Evolutionary conservation across 331 rosid species (phyloP), one percentile per base, ranked within the genome.

Genomic region (Malus hybrid): DNA sequence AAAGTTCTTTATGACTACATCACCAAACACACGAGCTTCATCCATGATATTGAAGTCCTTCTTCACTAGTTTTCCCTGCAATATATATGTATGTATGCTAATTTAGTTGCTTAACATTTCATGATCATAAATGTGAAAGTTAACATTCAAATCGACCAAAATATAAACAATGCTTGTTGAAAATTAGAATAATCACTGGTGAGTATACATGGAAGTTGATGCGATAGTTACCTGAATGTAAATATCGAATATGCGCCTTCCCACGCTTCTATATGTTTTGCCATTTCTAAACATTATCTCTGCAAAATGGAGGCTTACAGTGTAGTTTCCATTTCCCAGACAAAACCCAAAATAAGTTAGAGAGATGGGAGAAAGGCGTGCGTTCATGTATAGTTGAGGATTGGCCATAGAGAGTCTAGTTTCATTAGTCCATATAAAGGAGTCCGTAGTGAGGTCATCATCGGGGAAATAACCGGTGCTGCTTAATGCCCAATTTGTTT

Each of bases 171-270:
- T 44, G 32, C 2, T 34, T 8, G 0, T 57, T 6, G 15, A 6
- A 6, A 68, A 42, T 24, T 20, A 10, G 14, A 24, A 18, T 24
- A 4, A 20, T 26, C 32, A 46, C 4, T 68, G 20, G 32, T 30
- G 32, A 30, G 44, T 39, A 39, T 39, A 39, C 44, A 39, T 39
- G 44, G 44, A 39, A 39, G 44, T 39, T 3, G 12, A 39, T 39
- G 44, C 44, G 44, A 39, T 33, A 39, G 44, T 15, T 29, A 63
- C 97, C 98, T 91, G 98, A 74, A 93, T 67, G 44, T 87, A 93
- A 22, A 93, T 82, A 78, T 93, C 89, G 79, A 93, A 93, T 52
- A 88, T 16, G 20, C 97, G 98, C 72, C 93, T 89, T 78, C 98
- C 98, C 10, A 93, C 79, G 84, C 92, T 91, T 18, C n/a, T 53